Percentiles rank a stretch among this genome's conserved stretches.
Evolutionary conservation across 192 early-diverging fungal genomes (phyloP).

Genomic region (Coemansia sp.): DNA sequence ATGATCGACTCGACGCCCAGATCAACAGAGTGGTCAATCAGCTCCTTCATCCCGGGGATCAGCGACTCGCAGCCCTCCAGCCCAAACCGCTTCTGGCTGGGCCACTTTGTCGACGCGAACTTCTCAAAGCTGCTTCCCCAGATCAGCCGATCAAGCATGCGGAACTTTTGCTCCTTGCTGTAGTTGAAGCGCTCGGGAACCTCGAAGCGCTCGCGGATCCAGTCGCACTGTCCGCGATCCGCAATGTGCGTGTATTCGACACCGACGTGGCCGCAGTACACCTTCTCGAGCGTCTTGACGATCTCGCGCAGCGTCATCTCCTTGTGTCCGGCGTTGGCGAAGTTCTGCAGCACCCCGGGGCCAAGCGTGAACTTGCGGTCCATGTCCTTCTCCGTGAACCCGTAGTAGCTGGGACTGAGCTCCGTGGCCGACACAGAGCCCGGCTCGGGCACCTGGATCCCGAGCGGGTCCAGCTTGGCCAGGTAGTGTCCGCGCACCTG

Average conservation of each 20-base stretch:
- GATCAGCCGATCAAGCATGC: conserved; percentile 94
- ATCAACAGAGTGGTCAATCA: conserved; percentile 96
- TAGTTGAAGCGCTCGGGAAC: conserved; percentile 88
- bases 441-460: conserved; percentile 68
- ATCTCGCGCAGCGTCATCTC: conserved; percentile 90
- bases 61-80: conserved; percentile 96
- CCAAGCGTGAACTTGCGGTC: conserved; percentile 91
- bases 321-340: conserved; percentile 67
- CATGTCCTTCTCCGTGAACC: conserved; percentile 91
- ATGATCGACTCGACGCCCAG: conserved; percentile 93
- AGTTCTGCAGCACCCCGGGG: conserved; percentile 92
- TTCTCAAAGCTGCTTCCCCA: conserved; percentile 98
- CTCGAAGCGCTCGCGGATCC: conserved; percentile 92
- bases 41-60: conserved; percentile 97
- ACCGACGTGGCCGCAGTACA: conserved; percentile 94
- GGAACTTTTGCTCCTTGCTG: conserved; percentile 83
- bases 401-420: conserved; percentile 85
- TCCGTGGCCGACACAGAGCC: conserved; percentile 68
- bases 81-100: conserved; percentile 96
- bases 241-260: conserved; percentile 99
- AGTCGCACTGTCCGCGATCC: conserved; percentile 94
- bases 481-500: conserved; percentile 96
- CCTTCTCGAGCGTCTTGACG: conserved; percentile 73
- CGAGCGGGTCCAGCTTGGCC: conserved; percentile 94
- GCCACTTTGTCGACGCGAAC: conserved; percentile 96